Percentiles rank a stretch among this genome's conserved stretches.
These are phyloP conservation scores for Paspalum vaginatum DNA, from an alignment of 176 grass and related monocot genomes.

Conservation along the genomic window DNA sequence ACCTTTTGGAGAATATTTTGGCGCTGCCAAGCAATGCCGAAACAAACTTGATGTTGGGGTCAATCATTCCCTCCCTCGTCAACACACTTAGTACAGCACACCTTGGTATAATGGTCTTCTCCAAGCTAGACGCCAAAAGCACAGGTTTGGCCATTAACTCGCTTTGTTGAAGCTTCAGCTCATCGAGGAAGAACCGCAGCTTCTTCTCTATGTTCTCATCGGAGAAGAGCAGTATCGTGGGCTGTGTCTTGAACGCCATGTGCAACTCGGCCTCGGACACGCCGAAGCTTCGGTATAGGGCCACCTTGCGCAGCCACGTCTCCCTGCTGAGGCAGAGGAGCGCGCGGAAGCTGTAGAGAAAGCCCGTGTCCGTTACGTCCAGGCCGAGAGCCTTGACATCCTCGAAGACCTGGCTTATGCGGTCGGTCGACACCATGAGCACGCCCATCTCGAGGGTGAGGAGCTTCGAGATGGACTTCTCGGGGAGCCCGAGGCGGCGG, in stretches of 20 bases:
- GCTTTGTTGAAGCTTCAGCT: slow-evolving; percentile 32
- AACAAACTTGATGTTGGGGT: not conserved
- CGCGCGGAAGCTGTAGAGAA: slow-evolving; percentile 16
- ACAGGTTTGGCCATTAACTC: slow-evolving; percentile 33
- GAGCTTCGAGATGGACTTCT: slow-evolving; percentile 25
- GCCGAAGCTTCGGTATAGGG: slow-evolving; percentile 47
- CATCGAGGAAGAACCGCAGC: slow-evolving; percentile 37
- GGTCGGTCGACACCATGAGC: slow-evolving; percentile 14
- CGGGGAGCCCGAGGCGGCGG: slow-evolving; percentile 17
- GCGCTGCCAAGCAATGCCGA: not conserved
- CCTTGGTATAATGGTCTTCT: slow-evolving; percentile 52
- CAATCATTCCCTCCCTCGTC: slow-evolving; percentile 47
- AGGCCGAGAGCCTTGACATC: slow-evolving; percentile 33
- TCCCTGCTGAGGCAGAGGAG: not conserved
- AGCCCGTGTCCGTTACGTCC: not conserved
- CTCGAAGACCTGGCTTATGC: slow-evolving; percentile 37
- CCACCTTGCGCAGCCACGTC: slow-evolving; percentile 45
- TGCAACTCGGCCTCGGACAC: slow-evolving; percentile 31
- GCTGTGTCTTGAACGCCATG: slow-evolving; percentile 43
- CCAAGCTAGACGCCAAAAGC: slow-evolving; percentile 29
- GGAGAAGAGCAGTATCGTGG: not conserved
- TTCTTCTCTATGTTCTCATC: slow-evolving; percentile 41
- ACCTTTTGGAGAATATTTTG: not conserved
- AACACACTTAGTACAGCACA: slow-evolving; percentile 50
- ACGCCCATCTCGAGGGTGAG: slow-evolving; percentile 15